These are phyloP conservation scores for Croton laevigatus DNA, from an alignment of 441 rosid species.

Conservation along the genomic window DNA sequence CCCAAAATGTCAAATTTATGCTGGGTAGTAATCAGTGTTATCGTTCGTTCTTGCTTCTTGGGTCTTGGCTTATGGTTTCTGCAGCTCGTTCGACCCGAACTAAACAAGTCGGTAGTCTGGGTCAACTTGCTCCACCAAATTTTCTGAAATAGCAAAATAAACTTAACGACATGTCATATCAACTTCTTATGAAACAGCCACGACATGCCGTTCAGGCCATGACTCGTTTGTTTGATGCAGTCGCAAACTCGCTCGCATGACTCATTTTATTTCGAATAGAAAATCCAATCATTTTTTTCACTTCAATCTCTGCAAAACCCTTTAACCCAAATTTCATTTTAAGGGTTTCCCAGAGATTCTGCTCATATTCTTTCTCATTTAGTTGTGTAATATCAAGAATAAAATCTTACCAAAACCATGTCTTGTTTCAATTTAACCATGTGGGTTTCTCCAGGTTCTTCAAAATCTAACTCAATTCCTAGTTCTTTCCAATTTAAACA, in stretches of 20 bases:
- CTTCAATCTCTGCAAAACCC: slow-evolving; percentile 9
- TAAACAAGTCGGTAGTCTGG: neutral
- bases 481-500: slow-evolving; percentile 21
- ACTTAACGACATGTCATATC: too few species aligned
- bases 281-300: too few species aligned
- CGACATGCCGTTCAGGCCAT: too few species aligned
- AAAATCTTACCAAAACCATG: slow-evolving; percentile 26
- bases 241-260: too few species aligned
- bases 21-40: neutral
- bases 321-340: neutral
- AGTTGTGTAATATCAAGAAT: neutral
- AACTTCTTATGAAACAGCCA: too few species aligned
- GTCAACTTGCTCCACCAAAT: neutral
- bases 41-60: too few species aligned
- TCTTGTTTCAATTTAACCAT: slow-evolving; percentile 27
- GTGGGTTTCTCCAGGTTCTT: slow-evolving; percentile 30
- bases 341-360: slow-evolving; percentile 13
- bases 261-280: neutral
- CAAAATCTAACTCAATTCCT: slow-evolving; percentile 15
- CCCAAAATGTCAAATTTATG: neutral
- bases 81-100: neutral
- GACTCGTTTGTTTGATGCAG: too few species aligned
- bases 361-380: neutral
- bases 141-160: too few species aligned
- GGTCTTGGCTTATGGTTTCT: neutral